A percentile compares a stretch with the other conserved stretches of the same genome.
Conservation (phyloP, 495 filamentous ascomycete genomes). For the Clavariopsis aquatica region DNA sequence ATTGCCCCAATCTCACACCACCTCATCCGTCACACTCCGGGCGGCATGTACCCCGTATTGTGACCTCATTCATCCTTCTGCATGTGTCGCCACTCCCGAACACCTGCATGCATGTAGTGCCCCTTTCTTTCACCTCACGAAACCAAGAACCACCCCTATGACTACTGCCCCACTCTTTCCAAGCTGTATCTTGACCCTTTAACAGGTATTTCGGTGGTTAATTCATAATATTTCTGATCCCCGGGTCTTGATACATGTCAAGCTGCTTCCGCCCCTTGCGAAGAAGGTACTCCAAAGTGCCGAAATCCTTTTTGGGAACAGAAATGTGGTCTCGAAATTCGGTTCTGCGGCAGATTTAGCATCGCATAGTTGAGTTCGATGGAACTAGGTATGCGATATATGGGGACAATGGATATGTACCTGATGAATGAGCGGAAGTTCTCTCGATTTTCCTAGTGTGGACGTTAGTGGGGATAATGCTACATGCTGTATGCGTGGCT, state of each 20-base stretch:
- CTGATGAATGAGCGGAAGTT: constrained; percentile 61
- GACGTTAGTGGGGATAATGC: constrained; percentile 28
- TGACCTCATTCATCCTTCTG: neutral
- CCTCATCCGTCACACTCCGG: neutral
- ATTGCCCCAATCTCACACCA: neutral
- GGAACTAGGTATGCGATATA: neutral
- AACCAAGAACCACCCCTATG: neutral
- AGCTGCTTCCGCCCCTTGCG: constrained; percentile 83
- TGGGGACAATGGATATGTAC: constrained; percentile 42
- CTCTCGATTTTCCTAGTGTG: constrained; percentile 50
- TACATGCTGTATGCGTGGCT: constrained; percentile 17
- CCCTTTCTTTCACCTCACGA: neutral
- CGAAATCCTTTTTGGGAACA: constrained; percentile 86
- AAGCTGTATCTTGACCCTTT: too few species aligned
- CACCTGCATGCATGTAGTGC: neutral
- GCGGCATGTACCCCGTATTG: neutral
- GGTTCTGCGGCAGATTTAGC: neutral
- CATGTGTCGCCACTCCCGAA: neutral
- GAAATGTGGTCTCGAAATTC: constrained; percentile 74
- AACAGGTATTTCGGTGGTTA: too few species aligned
- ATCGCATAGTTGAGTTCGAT: neutral
- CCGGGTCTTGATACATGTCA: constrained; percentile 78
- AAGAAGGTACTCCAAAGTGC: constrained; percentile 82
- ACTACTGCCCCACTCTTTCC: neutral
- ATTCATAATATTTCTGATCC: constrained; percentile 74